phyloP scores from a whole-genome alignment of 2,329 filamentous ascomycete species.

The Raffaelea arxii region DNA sequence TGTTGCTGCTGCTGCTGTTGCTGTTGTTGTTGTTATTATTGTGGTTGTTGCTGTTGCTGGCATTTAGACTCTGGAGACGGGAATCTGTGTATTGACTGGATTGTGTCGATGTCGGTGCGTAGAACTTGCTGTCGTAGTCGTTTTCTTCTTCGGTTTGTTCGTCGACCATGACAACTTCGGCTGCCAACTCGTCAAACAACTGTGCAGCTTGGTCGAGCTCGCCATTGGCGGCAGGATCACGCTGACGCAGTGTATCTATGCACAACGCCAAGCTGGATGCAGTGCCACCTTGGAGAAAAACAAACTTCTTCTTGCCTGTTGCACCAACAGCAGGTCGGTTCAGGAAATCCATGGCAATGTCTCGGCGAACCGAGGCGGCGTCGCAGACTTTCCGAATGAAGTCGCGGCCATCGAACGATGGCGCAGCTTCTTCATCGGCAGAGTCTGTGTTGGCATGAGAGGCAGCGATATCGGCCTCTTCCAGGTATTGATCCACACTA shows the following conservation, averaged over 20 bases:
- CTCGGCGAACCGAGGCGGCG: conserved; percentile 35
- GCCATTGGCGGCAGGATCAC: conserved; percentile 33
- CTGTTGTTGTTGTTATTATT: no score
- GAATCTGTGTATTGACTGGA: no score
- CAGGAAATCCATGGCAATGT: conserved; percentile 42
- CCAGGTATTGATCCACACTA: conserved; percentile 36
- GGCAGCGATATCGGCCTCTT: conserved; percentile 16
- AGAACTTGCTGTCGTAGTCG: no score
- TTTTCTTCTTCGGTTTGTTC: no score
- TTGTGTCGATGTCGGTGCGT: no score
- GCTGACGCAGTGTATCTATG: conserved; percentile 41
- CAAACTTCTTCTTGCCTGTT: conserved; percentile 36
- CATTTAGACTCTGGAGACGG: background rate
- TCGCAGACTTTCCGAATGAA: conserved; percentile 42
- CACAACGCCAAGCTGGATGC: conserved; percentile 44
- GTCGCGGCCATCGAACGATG: conserved; percentile 24
- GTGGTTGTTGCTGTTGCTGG: background rate
- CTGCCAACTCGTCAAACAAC: conserved; percentile 41
- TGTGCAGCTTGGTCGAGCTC: conserved; percentile 38
- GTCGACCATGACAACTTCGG: conserved; percentile 39
- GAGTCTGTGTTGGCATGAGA: background rate
- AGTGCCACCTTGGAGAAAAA: conserved; percentile 52
- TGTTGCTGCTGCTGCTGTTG: no score
- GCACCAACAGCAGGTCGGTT: conserved; percentile 26
- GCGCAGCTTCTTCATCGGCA: no score